Evolutionary conservation across 2,329 filamentous ascomycete genomes (phyloP).

Genomic region (Beauveria australis): DNA sequence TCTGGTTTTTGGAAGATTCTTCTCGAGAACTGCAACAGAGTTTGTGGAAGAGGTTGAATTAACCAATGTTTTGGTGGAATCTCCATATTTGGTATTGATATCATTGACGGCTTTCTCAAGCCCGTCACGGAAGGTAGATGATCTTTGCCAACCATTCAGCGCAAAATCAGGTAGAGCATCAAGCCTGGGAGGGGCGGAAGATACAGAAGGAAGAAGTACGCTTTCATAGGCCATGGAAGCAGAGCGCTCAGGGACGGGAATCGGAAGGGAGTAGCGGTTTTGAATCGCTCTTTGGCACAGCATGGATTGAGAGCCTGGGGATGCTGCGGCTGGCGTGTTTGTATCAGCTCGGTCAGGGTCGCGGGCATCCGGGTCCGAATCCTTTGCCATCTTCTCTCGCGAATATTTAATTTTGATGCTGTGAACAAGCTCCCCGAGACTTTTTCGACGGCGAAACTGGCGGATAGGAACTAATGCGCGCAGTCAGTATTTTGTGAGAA

Average conservation of each 20-base stretch:
- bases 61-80: constrained; percentile 6
- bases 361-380: neutral
- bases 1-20: constrained; percentile 13
- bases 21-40: constrained; percentile 4
- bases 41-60: constrained; percentile 3
- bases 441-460: constrained; percentile 18
- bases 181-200: constrained; percentile 19
- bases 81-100: constrained; percentile 22
- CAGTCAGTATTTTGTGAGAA: constrained; percentile 12
- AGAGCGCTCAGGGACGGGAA: constrained; percentile 4
- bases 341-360: neutral
- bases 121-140: constrained; percentile 21
- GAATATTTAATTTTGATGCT: constrained; percentile 21
- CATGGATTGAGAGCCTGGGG: neutral
- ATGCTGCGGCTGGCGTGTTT: neutral
- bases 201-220: neutral
- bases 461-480: neutral
- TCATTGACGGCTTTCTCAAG: constrained; percentile 24
- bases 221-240: neutral
- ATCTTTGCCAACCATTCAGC: constrained; percentile 17
- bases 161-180: constrained; percentile 21
- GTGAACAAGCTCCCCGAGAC: constrained; percentile 23
- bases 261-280: constrained; percentile 1
- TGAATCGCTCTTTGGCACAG: neutral
- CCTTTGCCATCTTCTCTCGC: constrained; percentile 15